A percentile compares a stretch with the other conserved stretches of the same genome.
Conservation (phyloP, 148 eudicot species). For the Vaccinium darrowii region DNA sequence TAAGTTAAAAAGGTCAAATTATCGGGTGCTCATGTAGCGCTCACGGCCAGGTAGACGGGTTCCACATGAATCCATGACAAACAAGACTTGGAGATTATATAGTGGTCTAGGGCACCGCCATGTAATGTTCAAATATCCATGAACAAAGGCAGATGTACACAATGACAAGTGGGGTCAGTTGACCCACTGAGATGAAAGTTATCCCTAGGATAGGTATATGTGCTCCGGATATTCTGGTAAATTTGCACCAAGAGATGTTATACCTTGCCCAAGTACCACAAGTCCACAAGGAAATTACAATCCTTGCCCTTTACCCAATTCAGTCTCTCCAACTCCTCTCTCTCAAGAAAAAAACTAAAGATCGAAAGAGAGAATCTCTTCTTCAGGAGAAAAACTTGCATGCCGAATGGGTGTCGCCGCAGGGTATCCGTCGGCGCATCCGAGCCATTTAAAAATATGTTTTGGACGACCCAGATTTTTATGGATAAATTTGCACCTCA, state of each 20-base stretch:
- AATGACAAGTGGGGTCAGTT: too few relatives aligned
- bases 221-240: background rate
- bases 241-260: background rate
- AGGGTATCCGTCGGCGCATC: too few relatives aligned
- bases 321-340: too few relatives aligned
- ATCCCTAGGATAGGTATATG: background rate
- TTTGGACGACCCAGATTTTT: too few relatives aligned
- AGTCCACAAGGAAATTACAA: background rate
- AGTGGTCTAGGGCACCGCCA: background rate
- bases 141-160: too few relatives aligned
- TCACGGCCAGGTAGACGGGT: background rate
- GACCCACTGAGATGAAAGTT: too few relatives aligned
- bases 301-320: background rate
- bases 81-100: background rate
- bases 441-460: too few relatives aligned
- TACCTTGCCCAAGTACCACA: background rate
- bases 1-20: background rate
- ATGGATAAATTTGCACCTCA: too few relatives aligned
- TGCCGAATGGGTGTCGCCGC: too few relatives aligned
- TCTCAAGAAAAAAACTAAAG: too few relatives aligned
- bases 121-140: background rate
- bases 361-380: too few relatives aligned
- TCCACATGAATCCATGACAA: background rate
- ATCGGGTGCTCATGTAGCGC: background rate
- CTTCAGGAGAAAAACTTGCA: too few relatives aligned